Percentiles rank a stretch among this genome's conserved stretches.
phyloP scores from a whole-genome alignment of 192 early-diverging fungal species.

The Spizellomyces sp. region DNA sequence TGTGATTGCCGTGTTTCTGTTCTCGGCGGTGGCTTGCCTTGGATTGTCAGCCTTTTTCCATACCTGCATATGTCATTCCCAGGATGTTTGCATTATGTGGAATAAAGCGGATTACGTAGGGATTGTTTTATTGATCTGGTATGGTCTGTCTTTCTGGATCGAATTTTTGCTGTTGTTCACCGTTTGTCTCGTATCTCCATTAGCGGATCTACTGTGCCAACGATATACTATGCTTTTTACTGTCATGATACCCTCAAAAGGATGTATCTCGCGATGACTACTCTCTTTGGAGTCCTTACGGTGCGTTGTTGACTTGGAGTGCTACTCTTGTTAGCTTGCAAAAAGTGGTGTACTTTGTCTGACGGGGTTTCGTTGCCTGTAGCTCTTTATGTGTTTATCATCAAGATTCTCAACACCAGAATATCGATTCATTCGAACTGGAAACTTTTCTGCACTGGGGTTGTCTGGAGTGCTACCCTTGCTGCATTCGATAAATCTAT shows the following conservation, averaged over 20 bases:
- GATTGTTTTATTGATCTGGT: slow-evolving; percentile 81
- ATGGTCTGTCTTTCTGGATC: slow-evolving; percentile 33
- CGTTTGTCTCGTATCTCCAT: slow-evolving; percentile 4
- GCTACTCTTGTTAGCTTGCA: background rate
- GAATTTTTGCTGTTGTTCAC: slow-evolving; percentile 10
- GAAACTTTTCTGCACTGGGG: slow-evolving; percentile 80
- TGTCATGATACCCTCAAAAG: slow-evolving; percentile 57
- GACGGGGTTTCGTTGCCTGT: background rate
- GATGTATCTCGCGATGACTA: slow-evolving; percentile 63
- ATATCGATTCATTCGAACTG: slow-evolving; percentile 78
- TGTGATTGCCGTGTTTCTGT: slow-evolving; percentile 75
- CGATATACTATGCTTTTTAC: slow-evolving; percentile 62
- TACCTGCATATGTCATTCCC: slow-evolving; percentile 82
- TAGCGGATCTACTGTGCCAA: slow-evolving; percentile 46
- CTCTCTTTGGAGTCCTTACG: slow-evolving; percentile 64
- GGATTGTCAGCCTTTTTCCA: slow-evolving; percentile 80
- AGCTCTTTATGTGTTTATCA: slow-evolving; percentile 55
- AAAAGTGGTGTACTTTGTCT: background rate
- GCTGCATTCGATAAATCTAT: slow-evolving; percentile 50
- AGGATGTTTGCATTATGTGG: slow-evolving; percentile 65
- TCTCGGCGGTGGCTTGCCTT: slow-evolving; percentile 77
- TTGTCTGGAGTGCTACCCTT: slow-evolving; percentile 74
- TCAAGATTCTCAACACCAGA: slow-evolving; percentile 71
- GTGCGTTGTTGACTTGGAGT: slow-evolving; percentile 28
- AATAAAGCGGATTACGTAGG: slow-evolving; percentile 94